Conservation (phyloP, 306 rosid genomes). For the Ceratonia siliqua region DNA sequence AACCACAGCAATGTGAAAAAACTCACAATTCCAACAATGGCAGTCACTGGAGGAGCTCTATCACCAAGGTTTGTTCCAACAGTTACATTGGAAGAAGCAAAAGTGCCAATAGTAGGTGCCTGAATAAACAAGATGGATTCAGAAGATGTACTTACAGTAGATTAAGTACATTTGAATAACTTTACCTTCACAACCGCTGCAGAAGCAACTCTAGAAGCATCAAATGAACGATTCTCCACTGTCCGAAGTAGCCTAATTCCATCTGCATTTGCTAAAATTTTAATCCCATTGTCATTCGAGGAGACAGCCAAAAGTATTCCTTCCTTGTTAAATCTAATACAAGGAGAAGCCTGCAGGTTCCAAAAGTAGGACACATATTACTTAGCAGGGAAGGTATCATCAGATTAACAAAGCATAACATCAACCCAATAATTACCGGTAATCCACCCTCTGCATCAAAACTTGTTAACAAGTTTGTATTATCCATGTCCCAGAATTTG, state of each 20-base stretch:
- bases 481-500: slow-evolving; percentile 80
- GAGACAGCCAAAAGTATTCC: slow-evolving; percentile 65
- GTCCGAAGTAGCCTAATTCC: slow-evolving; percentile 62
- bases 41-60: slow-evolving; percentile 52
- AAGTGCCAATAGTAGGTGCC: slow-evolving; percentile 46
- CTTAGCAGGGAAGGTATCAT: background rate
- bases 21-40: slow-evolving; percentile 65
- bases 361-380: slow-evolving; percentile 27
- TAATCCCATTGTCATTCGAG: slow-evolving; percentile 59
- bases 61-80: slow-evolving; percentile 63
- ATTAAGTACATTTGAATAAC: slow-evolving; percentile 1
- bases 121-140: slow-evolving; percentile 30
- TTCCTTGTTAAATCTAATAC: slow-evolving; percentile 67
- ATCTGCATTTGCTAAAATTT: slow-evolving; percentile 63
- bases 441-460: slow-evolving; percentile 63
- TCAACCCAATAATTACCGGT: slow-evolving; percentile 44
- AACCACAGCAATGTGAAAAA: background rate
- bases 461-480: slow-evolving; percentile 39
- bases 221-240: slow-evolving; percentile 57
- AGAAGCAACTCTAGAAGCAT: slow-evolving; percentile 62
- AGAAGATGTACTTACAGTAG: background rate
- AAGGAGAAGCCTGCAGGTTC: slow-evolving; percentile 61
- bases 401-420: background rate
- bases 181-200: slow-evolving; percentile 58
- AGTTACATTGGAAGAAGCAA: slow-evolving; percentile 46